Conservation (phyloP, 1,284 basidiomycete species). For the Ustilago sp. region DNA sequence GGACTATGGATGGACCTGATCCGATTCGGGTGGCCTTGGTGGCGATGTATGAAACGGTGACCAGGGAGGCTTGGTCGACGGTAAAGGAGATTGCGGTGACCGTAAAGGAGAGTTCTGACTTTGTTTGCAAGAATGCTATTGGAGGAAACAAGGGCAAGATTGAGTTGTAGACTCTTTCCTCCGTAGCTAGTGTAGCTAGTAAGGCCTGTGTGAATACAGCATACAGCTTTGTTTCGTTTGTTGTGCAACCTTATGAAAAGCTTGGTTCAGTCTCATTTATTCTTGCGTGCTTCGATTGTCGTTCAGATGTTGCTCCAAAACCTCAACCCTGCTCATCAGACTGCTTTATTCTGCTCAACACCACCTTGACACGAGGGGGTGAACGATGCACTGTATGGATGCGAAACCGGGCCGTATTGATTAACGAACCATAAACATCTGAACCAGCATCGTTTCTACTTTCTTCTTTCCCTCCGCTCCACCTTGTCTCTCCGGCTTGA, state of each 20-base stretch:
- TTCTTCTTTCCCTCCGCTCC: constrained; percentile 17
- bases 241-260: too few relatives aligned
- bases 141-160: constrained; percentile 13
- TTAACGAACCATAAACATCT: constrained; percentile 79
- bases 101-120: constrained; percentile 14
- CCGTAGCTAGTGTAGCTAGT: too few relatives aligned
- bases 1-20: constrained; percentile 54
- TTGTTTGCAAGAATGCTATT: constrained; percentile 28
- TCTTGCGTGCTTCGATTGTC: too few relatives aligned
- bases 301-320: too few relatives aligned
- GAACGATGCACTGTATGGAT: too few relatives aligned
- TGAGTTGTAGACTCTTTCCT: constrained; percentile 63
- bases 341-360: too few relatives aligned
- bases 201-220: too few relatives aligned
- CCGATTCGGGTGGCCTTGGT: constrained; percentile 30
- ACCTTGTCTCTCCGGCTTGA: not conserved
- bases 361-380: too few relatives aligned
- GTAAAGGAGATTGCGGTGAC: constrained; percentile 24
- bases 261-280: too few relatives aligned
- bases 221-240: too few relatives aligned
- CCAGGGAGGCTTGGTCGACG: constrained; percentile 9
- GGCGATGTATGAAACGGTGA: constrained; percentile 6
- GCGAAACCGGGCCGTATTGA: not conserved
- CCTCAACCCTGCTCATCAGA: too few relatives aligned
- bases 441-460: constrained; percentile 72